A percentile compares a stretch with the other conserved stretches of the same genome.
Evolutionary conservation across 306 rosid genomes (phyloP).

Genomic region (Morella rubra): DNA sequence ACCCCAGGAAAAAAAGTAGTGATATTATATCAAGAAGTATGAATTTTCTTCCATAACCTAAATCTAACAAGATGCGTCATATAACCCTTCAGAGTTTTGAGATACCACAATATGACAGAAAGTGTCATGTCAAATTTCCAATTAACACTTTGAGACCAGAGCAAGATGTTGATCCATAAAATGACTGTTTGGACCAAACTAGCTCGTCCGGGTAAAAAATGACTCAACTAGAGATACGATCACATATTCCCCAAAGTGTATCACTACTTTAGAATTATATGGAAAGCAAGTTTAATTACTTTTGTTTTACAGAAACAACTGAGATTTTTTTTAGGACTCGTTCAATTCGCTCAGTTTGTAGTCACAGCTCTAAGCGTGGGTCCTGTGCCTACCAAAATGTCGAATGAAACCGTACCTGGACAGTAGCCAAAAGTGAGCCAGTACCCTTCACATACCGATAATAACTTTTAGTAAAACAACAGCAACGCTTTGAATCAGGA

Average conservation of each 20-base stretch:
- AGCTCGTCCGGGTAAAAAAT: neutral
- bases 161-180: neutral
- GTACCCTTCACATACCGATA: slow-evolving; percentile 93
- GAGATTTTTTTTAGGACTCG: neutral
- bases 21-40: neutral
- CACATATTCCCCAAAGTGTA: neutral
- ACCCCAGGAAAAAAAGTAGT: too few relatives aligned
- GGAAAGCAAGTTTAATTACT: neutral
- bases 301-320: neutral
- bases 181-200: neutral
- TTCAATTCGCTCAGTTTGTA: neutral
- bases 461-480: slow-evolving; percentile 94
- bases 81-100: neutral
- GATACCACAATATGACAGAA: neutral
- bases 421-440: slow-evolving; percentile 86
- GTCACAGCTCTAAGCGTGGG: neutral
- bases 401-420: slow-evolving; percentile 50
- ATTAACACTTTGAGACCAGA: neutral
- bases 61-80: neutral
- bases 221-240: neutral
- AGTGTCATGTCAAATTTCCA: neutral
- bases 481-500: slow-evolving; percentile 87
- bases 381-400: neutral
- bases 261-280: neutral
- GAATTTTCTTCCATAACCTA: neutral